phyloP scores from a whole-genome alignment of 2,329 filamentous ascomycete species.

The Nigrograna mackinnonii region DNA sequence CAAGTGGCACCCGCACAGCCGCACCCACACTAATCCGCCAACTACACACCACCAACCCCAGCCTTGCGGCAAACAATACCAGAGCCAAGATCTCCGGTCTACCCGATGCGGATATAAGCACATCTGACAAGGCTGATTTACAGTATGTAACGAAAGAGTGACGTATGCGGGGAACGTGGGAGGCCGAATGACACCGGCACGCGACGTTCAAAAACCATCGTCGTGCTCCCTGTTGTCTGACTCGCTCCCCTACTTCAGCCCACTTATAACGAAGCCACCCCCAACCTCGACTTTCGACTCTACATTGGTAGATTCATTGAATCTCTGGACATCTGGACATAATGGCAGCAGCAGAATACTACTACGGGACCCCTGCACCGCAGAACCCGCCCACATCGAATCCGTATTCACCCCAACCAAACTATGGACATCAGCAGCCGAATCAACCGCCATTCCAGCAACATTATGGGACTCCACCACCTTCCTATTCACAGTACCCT shows the following conservation, averaged over 20 bases:
- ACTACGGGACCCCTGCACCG: slow-evolving; percentile 22
- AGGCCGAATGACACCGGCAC: slow-evolving; percentile 27
- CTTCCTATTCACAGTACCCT: slow-evolving; percentile 22
- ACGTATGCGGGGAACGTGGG: slow-evolving; percentile 21
- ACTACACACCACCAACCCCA: too few species aligned
- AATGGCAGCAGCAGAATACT: slow-evolving; percentile 41
- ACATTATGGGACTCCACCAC: too few species aligned
- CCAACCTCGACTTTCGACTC: not conserved
- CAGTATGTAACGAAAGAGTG: slow-evolving; percentile 15
- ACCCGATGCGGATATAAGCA: slow-evolving; percentile 21
- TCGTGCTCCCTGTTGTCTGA: not conserved
- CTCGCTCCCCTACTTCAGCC: not conserved
- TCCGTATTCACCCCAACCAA: slow-evolving; percentile 1
- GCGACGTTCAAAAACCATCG: slow-evolving; percentile 17
- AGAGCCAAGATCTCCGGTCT: slow-evolving; percentile 28
- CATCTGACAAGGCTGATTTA: slow-evolving; percentile 14
- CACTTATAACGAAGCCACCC: not conserved
- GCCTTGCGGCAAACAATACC: too few species aligned
- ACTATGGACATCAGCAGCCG: not conserved
- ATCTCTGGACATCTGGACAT: slow-evolving; percentile 3
- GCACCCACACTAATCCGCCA: too few species aligned
- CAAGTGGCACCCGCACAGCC: too few species aligned
- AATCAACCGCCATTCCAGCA: slow-evolving; percentile 4
- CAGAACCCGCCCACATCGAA: slow-evolving; percentile 5
- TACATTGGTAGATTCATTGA: too few species aligned